Conservation (phyloP, 2,329 filamentous ascomycete species). For the Allantophomopsis lycopodina region DNA sequence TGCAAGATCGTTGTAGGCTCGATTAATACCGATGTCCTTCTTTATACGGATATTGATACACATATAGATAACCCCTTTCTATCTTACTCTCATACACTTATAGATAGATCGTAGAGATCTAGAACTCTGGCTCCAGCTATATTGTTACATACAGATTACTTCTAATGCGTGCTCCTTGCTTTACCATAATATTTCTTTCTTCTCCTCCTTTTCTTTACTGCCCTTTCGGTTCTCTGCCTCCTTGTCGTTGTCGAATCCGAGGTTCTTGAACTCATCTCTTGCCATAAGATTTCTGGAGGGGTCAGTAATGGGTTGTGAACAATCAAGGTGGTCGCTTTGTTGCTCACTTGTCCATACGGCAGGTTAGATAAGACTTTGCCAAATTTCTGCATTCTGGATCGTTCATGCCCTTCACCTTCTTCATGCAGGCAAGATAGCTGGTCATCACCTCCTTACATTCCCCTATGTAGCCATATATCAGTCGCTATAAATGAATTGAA, state of each 20-base stretch:
- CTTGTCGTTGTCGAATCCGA: conserved; percentile 51
- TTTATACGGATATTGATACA: too few relatives aligned
- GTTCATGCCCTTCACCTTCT: conserved; percentile 71
- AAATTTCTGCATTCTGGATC: conserved; percentile 72
- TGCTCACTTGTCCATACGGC: conserved; percentile 84
- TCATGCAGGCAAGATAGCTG: conserved; percentile 76
- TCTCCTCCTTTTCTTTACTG: conserved; percentile 2
- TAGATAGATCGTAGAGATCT: too few relatives aligned
- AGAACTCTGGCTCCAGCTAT: too few relatives aligned
- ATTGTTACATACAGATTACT: too few relatives aligned
- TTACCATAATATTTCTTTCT: conserved; percentile 3
- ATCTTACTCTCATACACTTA: too few relatives aligned
- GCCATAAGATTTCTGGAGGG: conserved; percentile 80
- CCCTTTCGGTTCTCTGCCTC: neutral
- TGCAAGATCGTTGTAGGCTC: too few relatives aligned
- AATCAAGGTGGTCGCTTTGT: neutral
- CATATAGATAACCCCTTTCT: too few relatives aligned
- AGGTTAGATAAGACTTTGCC: conserved; percentile 79
- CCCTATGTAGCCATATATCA: conserved; percentile 31
- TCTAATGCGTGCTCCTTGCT: too few relatives aligned
- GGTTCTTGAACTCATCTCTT: conserved; percentile 84
- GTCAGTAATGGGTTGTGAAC: neutral
- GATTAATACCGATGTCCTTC: too few relatives aligned
- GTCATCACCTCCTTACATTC: conserved; percentile 89
- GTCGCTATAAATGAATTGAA: neutral